These are phyloP conservation scores for Colletotrichum sidae DNA, from an alignment of 2,329 filamentous ascomycete genomes.

Conservation along the genomic window DNA sequence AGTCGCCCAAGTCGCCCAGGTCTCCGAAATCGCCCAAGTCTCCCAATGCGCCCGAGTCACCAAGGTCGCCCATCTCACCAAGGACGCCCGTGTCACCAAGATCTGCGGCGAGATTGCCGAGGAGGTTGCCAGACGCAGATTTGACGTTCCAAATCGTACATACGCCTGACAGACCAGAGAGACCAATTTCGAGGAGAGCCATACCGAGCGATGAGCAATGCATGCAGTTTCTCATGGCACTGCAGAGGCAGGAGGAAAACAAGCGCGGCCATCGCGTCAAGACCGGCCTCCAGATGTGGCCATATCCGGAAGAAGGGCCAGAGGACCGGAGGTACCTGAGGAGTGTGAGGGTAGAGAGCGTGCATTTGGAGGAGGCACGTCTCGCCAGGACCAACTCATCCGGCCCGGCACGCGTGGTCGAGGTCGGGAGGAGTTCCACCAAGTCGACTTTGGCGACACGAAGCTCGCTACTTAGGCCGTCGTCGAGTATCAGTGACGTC, in stretches of 20 bases:
- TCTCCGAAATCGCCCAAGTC: slow-evolving; percentile 20
- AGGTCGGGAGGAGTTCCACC: slow-evolving; percentile 32
- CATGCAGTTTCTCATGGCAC: slow-evolving; percentile 37
- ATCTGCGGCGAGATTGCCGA: not conserved
- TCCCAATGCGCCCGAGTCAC: not conserved
- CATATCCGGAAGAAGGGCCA: slow-evolving; percentile 26
- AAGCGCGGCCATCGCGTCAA: slow-evolving; percentile 18
- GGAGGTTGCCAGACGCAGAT: not conserved
- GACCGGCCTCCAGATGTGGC: slow-evolving; percentile 26
- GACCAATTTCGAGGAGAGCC: slow-evolving; percentile 32
- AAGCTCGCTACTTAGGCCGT: slow-evolving; percentile 4
- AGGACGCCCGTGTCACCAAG: slow-evolving; percentile 11
- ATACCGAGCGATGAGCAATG: slow-evolving; percentile 38
- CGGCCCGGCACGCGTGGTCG: slow-evolving; percentile 29
- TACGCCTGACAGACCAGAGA: slow-evolving; percentile 36
- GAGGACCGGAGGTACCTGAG: slow-evolving; percentile 23
- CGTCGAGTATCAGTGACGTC: slow-evolving; percentile 7
- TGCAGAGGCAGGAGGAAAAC: slow-evolving; percentile 33
- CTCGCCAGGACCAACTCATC: slow-evolving; percentile 33
- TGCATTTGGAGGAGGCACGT: slow-evolving; percentile 31
- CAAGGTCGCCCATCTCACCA: slow-evolving; percentile 21
- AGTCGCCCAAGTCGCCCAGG: slow-evolving; percentile 19
- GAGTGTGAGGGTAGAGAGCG: slow-evolving; percentile 28
- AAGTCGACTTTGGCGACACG: slow-evolving; percentile 22
- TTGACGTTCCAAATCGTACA: slow-evolving; percentile 32